These are phyloP conservation scores for Aspergillus bertholletiae DNA, from an alignment of 495 filamentous ascomycete genomes.

Conservation along the genomic window DNA sequence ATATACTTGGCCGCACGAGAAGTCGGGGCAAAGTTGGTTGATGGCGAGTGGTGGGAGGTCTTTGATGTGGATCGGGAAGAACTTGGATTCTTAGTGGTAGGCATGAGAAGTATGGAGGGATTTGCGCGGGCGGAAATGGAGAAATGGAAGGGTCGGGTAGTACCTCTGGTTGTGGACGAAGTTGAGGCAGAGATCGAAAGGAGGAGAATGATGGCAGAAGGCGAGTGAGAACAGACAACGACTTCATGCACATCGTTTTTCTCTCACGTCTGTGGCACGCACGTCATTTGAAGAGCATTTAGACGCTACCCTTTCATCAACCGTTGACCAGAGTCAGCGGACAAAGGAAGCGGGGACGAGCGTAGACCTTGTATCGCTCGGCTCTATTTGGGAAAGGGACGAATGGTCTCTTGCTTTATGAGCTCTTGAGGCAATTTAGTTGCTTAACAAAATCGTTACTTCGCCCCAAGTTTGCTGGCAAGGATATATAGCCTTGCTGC, in stretches of 20 bases:
- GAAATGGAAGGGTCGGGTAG: conserved; percentile 37
- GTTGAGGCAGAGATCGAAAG: conserved; percentile 61
- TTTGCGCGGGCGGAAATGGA: conserved; percentile 56
- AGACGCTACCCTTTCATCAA: not conserved
- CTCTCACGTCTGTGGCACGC: not conserved
- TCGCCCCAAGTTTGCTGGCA: not conserved
- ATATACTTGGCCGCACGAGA: conserved; percentile 89
- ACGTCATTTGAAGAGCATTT: not conserved
- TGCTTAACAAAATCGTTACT: not conserved
- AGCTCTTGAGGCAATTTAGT: not conserved
- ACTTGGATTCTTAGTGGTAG: conserved; percentile 88
- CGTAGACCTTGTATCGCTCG: not conserved
- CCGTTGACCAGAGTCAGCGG: not conserved
- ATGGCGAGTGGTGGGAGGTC: conserved; percentile 91
- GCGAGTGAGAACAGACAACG: conserved; percentile 29
- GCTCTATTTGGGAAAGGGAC: not conserved
- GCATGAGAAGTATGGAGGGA: conserved; percentile 73
- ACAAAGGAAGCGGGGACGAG: not conserved
- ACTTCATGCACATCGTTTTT: not conserved
- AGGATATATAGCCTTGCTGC: not conserved
- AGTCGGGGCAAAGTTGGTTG: conserved; percentile 69
- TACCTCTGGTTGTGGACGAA: conserved; percentile 48
- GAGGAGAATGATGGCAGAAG: conserved; percentile 52
- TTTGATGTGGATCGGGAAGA: conserved; percentile 98
- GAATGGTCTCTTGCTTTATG: not conserved